Base-by-base conservation (phyloP, 2,329 filamentous ascomycete genomes). In the Diplocarpon mali region DNA sequence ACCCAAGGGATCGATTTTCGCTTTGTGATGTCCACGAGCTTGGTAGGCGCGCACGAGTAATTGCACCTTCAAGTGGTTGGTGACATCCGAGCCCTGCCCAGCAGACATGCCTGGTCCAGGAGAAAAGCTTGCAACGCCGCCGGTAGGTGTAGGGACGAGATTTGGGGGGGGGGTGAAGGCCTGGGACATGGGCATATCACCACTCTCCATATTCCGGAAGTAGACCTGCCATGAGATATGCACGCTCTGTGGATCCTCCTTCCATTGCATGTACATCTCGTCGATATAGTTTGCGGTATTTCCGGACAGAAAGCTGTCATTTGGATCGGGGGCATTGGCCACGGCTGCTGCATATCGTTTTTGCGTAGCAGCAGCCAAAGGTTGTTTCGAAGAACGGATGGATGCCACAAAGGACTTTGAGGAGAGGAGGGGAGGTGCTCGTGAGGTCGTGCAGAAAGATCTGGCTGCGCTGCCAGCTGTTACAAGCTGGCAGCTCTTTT, bases 201-300 rank as follows among this genome's bases (percentile, higher is more conserved):
- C 92, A 55, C 80, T 85, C 73, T 98, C 92, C 85, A 98, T 95
- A 71, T 98, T 98, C 71, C 82, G 86, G 77, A 98, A 98, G 76
- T 98, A 98, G 64, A 93, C 82, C 71, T 95, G 90, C 92, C 92
- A 98, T 65, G 92, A 98, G 60, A 95, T 76, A 68, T 98, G 92
- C 48, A 98, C 92, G 63, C 86, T 95, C 60, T 80, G 76, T 42
- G 92, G 89, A 60, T 98, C 88, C 53, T 85, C 74, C 69, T 90
- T 95, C 92, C 92, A 98, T 64, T 89, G 81, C 71, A 95, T 73
- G 69, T 98, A 98, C 92, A 98, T 98, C 73, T 95, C 92, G 67
- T 98, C 92, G 64, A 98, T 87, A 71, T 98, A 98, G 72, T 94
- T 95, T 68, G 92, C 92, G 49, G 90, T 92, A 72, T 86, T 96